Conservation (phyloP, 139 green algal genomes). For the Chloropicon primus region DNA sequence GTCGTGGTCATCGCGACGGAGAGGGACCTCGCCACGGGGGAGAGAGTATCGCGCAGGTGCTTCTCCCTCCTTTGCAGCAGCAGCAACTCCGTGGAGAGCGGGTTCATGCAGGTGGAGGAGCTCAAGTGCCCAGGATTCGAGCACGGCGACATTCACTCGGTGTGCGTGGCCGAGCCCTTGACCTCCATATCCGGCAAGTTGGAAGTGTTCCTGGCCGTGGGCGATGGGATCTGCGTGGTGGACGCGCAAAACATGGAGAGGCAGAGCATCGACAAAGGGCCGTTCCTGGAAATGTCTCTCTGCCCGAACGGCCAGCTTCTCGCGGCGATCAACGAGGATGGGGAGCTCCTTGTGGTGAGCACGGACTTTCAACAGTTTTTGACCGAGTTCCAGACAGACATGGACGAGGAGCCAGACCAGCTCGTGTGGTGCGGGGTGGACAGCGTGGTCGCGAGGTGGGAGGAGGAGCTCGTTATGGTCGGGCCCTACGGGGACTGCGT, state of each 20-base stretch:
- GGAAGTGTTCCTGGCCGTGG: slow-evolving; percentile 51
- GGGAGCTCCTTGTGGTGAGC: slow-evolving; percentile 24
- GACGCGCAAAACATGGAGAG: slow-evolving; percentile 28
- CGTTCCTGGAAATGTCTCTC: slow-evolving; percentile 32
- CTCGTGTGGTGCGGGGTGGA: slow-evolving; percentile 74
- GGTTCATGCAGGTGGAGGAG: not conserved
- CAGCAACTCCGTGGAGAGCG: slow-evolving; percentile 2
- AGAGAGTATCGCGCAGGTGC: slow-evolving; percentile 20
- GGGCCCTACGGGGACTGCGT: slow-evolving; percentile 50
- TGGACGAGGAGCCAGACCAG: slow-evolving; percentile 27
- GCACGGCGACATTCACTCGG: slow-evolving; percentile 31
- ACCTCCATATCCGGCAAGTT: slow-evolving; percentile 2
- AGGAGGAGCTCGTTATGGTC: slow-evolving; percentile 50
- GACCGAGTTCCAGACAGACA: slow-evolving; percentile 51
- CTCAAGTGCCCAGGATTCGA: slow-evolving; percentile 45
- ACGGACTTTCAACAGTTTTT: slow-evolving; percentile 49
- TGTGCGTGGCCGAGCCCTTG: slow-evolving; percentile 29
- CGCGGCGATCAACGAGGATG: slow-evolving; percentile 37
- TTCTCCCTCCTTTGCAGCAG: slow-evolving; percentile 12
- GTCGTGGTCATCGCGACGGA: slow-evolving; percentile 42
- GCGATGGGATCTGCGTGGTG: slow-evolving; percentile 36
- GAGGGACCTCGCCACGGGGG: not conserved
- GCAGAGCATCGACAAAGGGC: slow-evolving; percentile 9
- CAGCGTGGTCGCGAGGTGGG: slow-evolving; percentile 58
- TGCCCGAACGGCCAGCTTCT: slow-evolving; percentile 52